Percentiles rank a stretch among this genome's conserved stretches.
phyloP scores from a whole-genome alignment of 495 filamentous ascomycete species.

The Massariosphaeria phaeospora region DNA sequence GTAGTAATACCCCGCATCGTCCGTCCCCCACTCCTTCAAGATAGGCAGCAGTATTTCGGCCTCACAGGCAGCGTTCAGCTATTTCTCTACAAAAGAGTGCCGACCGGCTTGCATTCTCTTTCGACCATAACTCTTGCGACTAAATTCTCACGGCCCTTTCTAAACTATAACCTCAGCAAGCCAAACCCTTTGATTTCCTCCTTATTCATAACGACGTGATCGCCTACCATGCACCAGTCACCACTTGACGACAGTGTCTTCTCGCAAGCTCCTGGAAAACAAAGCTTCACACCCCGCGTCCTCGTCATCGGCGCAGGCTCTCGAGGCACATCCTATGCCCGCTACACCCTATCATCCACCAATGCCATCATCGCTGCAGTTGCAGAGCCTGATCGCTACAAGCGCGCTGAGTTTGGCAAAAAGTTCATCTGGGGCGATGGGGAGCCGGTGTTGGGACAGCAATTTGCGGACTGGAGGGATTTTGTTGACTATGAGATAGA shows the following conservation, averaged over 20 bases:
- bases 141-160: neutral
- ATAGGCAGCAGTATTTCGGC: neutral
- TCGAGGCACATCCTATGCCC: slow-evolving; percentile 69
- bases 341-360: slow-evolving; percentile 39
- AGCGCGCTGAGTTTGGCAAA: slow-evolving; percentile 61
- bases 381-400: slow-evolving; percentile 74
- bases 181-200: no score
- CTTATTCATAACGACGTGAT: no score
- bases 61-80: slow-evolving; percentile 1
- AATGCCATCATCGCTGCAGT: slow-evolving; percentile 53
- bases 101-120: neutral
- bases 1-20: neutral
- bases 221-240: no score
- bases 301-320: slow-evolving; percentile 86
- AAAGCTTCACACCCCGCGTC: slow-evolving; percentile 40
- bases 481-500: slow-evolving; percentile 61
- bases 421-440: slow-evolving; percentile 61
- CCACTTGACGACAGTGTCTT: no score
- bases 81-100: neutral
- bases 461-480: slow-evolving; percentile 68
- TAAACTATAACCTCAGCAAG: no score
- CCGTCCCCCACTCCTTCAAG: neutral
- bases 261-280: slow-evolving; percentile 4
- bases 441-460: slow-evolving; percentile 50
- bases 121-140: neutral